Base-by-base conservation (phyloP, 495 filamentous ascomycete species). In the Bombardia bombarda region DNA sequence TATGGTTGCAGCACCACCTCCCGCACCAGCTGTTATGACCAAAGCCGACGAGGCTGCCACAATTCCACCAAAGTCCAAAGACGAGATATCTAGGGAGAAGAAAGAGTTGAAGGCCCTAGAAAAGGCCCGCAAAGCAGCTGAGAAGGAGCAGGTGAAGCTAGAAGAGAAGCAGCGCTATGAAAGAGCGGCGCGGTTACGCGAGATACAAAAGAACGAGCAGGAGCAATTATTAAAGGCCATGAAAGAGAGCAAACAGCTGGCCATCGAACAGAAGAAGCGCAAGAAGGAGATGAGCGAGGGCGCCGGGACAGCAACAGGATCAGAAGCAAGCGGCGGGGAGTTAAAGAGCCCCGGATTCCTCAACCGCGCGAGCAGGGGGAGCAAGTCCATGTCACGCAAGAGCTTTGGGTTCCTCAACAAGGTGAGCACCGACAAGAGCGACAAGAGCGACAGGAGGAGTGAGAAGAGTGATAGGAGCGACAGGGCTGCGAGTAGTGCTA, bases 91-190 rank as follows among this genome's bases (percentile, higher is more conserved):
- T 30, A 55, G 60, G 2, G 72, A 72, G 36, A 78, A 77, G 63
- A 72, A 70, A 50, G 71, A 67, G 59, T 49, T 49, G 9, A 72
- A 70, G 32, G 65, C 74, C 18, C 80, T 75, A 44, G 83, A 79
- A 43, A 75, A 73, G 17, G 77, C 78, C 17, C 80, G 82, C 19
- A 90, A 83, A 51, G 82, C 70, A 67, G 42, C 77, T 1, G 76
- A 83, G 50, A 76, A 77, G 47, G 78, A 77, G 30, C 70, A 78
- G 43, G 83, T 80, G 49, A 84, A 85, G 23, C 53, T 73, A 9
- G 79, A 85, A 19, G 63, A 67, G 31, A 71, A 70, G 46, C 56
- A 66, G 46, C 63, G 60, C 17, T 51, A 55, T 25, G 67, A 74
- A 21, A 49, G 51, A 5, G 50, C 51, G 4, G 45, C 52, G 1